Evolutionary conservation across 768 basidiomycete genomes (phyloP).

Genomic region (Pleurotus tuoliensis): DNA sequence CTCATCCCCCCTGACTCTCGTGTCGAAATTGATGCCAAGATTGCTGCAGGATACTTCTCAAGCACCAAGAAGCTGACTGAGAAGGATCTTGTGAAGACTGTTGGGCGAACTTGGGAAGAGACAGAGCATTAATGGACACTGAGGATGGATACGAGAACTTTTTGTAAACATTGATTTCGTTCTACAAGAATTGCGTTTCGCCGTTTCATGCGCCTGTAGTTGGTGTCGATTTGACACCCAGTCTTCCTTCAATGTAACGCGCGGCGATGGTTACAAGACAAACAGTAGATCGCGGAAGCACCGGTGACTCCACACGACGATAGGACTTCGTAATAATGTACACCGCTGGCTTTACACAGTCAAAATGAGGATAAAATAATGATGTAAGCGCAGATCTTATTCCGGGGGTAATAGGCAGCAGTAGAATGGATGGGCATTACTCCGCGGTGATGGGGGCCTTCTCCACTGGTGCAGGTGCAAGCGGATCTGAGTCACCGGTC

Average conservation of each 20-base stretch:
- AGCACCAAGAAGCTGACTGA: conserved; percentile 73
- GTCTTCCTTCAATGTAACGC: no score
- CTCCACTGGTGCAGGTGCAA: conserved; percentile 8
- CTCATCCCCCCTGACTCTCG: conserved; percentile 87
- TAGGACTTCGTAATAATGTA: neutral
- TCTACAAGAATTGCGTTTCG: no score
- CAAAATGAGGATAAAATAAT: neutral
- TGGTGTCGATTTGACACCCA: no score
- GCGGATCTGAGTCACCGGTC: conserved; percentile 17
- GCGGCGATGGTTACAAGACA: no score
- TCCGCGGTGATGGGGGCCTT: conserved; percentile 7
- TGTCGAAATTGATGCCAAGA: conserved; percentile 97
- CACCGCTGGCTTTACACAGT: neutral
- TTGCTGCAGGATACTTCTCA: conserved; percentile 90
- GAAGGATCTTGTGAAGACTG: conserved; percentile 80
- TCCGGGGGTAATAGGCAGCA: neutral
- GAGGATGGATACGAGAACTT: neutral
- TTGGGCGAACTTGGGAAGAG: conserved; percentile 89
- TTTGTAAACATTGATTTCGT: no score
- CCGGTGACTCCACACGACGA: no score
- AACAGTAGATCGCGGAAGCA: no score
- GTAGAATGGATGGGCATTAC: conserved; percentile 3
- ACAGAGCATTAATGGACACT: conserved; percentile 56
- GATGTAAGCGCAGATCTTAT: neutral
- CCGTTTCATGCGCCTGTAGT: no score